Percentiles rank a stretch among this genome's conserved stretches.
Conservation (phyloP, 2,329 filamentous ascomycete species). For the Pseudocercospora fuligena region DNA sequence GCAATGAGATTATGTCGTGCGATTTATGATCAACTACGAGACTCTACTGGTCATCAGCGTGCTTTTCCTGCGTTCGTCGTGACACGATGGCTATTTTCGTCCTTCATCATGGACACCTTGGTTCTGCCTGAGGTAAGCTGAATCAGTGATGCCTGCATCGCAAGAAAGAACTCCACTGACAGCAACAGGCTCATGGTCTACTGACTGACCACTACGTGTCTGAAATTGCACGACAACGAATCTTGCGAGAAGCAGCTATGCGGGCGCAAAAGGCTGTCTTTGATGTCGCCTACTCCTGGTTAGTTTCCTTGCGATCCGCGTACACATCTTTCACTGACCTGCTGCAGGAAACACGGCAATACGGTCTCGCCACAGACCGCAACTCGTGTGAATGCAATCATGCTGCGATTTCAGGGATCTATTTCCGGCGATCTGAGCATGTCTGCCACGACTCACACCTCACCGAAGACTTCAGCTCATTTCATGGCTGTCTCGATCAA, state of each 20-base stretch:
- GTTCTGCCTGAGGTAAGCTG: slow-evolving; percentile 79
- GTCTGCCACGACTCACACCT: neutral
- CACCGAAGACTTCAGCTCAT: neutral
- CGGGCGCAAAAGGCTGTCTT: slow-evolving; percentile 79
- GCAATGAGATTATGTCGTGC: slow-evolving; percentile 84
- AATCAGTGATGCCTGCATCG: neutral
- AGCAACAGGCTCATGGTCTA: slow-evolving; percentile 59
- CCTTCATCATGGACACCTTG: slow-evolving; percentile 81
- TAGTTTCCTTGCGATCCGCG: slow-evolving; percentile 43
- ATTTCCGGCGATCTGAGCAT: neutral
- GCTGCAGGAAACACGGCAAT: slow-evolving; percentile 60
- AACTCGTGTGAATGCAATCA: slow-evolving; percentile 72
- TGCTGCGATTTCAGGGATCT: slow-evolving; percentile 60
- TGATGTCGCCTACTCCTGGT: slow-evolving; percentile 74
- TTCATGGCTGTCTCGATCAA: slow-evolving; percentile 65
- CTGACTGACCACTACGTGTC: slow-evolving; percentile 92
- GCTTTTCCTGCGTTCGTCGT: slow-evolving; percentile 80
- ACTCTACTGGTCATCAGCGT: slow-evolving; percentile 71
- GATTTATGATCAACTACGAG: slow-evolving; percentile 70
- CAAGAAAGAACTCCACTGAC: slow-evolving; percentile 39
- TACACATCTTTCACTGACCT: slow-evolving; percentile 32
- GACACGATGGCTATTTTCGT: slow-evolving; percentile 89
- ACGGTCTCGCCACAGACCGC: slow-evolving; percentile 68
- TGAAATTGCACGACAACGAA: slow-evolving; percentile 81
- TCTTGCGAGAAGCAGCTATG: slow-evolving; percentile 74